Evolutionary conservation across 108 stramenopile genomes (phyloP).

Genomic region (Skeletonema potamos): DNA sequence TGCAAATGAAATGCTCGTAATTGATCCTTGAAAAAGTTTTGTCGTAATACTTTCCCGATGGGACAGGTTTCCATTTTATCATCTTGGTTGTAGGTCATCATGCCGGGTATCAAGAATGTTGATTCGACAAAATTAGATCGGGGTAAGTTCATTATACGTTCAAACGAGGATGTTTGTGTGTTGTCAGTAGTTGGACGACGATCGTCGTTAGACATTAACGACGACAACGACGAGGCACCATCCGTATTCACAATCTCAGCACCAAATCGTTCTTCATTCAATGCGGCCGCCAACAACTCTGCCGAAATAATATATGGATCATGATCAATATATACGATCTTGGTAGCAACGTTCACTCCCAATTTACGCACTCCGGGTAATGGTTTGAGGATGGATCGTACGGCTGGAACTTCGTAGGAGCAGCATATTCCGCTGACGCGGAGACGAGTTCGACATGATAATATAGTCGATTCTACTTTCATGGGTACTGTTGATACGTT

Average conservation of each 20-base stretch:
- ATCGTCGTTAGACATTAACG: neutral
- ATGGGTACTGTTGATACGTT: neutral
- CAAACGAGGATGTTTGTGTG: constrained; percentile 11
- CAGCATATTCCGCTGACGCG: constrained; percentile 81
- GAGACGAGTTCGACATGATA: constrained; percentile 35
- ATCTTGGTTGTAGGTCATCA: constrained; percentile 6
- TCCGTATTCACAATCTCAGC: constrained; percentile 59
- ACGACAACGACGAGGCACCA: constrained; percentile 38
- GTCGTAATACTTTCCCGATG: constrained; percentile 46
- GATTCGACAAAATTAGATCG: constrained; percentile 69
- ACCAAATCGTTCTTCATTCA: constrained; percentile 63
- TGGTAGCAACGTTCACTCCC: constrained; percentile 77
- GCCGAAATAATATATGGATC: constrained; percentile 48
- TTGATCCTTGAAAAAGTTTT: constrained; percentile 60
- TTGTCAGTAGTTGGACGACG: too few relatives aligned
- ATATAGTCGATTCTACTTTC: neutral
- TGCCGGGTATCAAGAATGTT: constrained; percentile 53
- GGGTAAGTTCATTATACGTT: constrained; percentile 11
- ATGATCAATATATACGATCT: constrained; percentile 79
- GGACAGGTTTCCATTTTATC: constrained; percentile 11
- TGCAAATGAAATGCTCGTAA: constrained; percentile 64
- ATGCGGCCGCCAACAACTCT: constrained; percentile 35
- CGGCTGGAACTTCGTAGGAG: constrained; percentile 72
- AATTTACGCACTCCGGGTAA: constrained; percentile 67
- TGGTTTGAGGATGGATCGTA: constrained; percentile 62